Percentiles rank a stretch among this genome's conserved stretches.
These are phyloP conservation scores for Diplodia mutila DNA, from an alignment of 2,329 filamentous ascomycete genomes.

Conservation along the genomic window DNA sequence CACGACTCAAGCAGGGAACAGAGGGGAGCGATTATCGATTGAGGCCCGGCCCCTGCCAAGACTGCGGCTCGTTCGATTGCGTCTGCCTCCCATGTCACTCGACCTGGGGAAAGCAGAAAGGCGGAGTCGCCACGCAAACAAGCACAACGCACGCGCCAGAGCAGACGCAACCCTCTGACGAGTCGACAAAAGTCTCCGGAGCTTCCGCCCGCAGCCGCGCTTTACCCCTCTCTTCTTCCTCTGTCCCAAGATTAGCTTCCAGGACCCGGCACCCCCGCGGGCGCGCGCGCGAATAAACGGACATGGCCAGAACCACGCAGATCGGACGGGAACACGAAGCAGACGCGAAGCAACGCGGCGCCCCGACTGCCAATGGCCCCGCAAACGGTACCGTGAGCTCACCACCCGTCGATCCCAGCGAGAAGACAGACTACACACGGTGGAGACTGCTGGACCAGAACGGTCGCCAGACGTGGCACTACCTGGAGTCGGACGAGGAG, in stretches of 20 bases:
- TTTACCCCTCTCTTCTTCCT: neutral
- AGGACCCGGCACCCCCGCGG: neutral
- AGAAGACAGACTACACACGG: conserved; percentile 74
- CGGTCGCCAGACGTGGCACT: conserved; percentile 93
- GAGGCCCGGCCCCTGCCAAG: conserved; percentile 17
- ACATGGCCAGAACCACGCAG: conserved; percentile 21
- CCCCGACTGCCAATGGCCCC: neutral
- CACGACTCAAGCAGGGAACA: neutral
- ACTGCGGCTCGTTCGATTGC: conserved; percentile 10
- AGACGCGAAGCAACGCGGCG: conserved; percentile 8
- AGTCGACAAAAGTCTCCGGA: conserved; percentile 1
- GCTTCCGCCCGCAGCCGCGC: neutral
- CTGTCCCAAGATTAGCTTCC: neutral
- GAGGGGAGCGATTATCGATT: neutral
- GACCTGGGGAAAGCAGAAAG: conserved; percentile 11
- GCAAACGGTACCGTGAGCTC: conserved; percentile 12
- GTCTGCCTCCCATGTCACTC: neutral
- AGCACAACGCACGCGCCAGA: conserved; percentile 10
- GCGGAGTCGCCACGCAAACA: conserved; percentile 5
- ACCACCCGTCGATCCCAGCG: neutral
- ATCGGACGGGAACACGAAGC: conserved; percentile 9
- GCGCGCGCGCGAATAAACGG: neutral
- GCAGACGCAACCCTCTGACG: conserved; percentile 16
- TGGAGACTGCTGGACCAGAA: conserved; percentile 85
- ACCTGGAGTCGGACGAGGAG: conserved; percentile 74